Conservation (phyloP, 768 basidiomycete species). For the Coprinopsis marcescibilis region DNA sequence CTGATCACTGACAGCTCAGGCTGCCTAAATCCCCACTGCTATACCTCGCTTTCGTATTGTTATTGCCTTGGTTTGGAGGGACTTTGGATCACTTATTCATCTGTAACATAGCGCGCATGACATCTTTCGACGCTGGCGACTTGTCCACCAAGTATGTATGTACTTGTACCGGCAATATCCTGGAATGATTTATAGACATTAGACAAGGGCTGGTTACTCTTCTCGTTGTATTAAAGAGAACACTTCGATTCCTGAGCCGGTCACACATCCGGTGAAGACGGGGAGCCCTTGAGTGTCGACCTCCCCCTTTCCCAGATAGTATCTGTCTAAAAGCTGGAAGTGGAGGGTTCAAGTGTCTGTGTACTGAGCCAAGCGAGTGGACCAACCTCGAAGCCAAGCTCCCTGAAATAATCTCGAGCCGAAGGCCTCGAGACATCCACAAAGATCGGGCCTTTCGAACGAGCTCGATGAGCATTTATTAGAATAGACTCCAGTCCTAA, state of each 20-base stretch:
- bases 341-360: background rate
- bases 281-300: background rate
- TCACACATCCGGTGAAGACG: background rate
- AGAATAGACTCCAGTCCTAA: conserved; percentile 1
- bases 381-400: conserved; percentile 1
- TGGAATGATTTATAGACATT: background rate
- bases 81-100: no score
- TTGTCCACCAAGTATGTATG: no score
- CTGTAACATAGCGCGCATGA: no score
- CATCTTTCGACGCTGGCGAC: no score
- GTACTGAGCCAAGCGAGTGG: background rate
- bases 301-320: background rate
- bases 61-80: no score
- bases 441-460: background rate
- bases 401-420: background rate
- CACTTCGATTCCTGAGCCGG: background rate
- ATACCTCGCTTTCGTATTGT: no score
- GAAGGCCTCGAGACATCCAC: background rate
- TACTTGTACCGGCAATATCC: background rate
- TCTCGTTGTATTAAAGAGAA: background rate
- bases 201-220: no score
- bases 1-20: no score
- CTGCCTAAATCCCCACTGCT: no score
- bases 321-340: background rate
- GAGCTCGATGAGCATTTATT: background rate